Conservation (phyloP, 345 rosid genomes). For the Melaleuca quinquenervia region DNA sequence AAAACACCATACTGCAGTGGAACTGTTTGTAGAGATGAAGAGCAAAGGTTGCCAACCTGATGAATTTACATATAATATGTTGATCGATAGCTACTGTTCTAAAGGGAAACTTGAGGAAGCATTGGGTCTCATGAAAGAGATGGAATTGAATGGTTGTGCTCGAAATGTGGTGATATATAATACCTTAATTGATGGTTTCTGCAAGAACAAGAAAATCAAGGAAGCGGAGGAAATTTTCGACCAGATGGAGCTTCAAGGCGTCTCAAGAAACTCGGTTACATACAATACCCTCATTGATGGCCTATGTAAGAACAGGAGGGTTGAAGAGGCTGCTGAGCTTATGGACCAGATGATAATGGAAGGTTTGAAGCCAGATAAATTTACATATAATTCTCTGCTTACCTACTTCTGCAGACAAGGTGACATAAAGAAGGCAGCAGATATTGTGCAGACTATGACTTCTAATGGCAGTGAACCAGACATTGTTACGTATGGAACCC, state of each 20-base stretch:
- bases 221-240: slow-evolving; percentile 90
- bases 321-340: slow-evolving; percentile 71
- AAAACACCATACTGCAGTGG: slow-evolving; percentile 49
- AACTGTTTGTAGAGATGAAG: slow-evolving; percentile 78
- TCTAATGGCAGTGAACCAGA: slow-evolving; percentile 72
- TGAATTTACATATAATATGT: slow-evolving; percentile 68
- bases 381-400: slow-evolving; percentile 76
- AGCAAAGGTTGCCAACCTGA: slow-evolving; percentile 73
- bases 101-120: slow-evolving; percentile 66
- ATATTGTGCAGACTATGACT: slow-evolving; percentile 76
- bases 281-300: slow-evolving; percentile 89
- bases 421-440: slow-evolving; percentile 75
- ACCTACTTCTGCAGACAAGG: slow-evolving; percentile 61
- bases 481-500: slow-evolving; percentile 73
- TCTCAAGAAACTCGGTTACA: slow-evolving; percentile 75
- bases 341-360: slow-evolving; percentile 97
- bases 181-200: slow-evolving; percentile 79
- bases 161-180: slow-evolving; percentile 72
- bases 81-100: slow-evolving; percentile 68
- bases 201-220: slow-evolving; percentile 61
- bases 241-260: slow-evolving; percentile 86
- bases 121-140: slow-evolving; percentile 54
- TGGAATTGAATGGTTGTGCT: slow-evolving; percentile 73
- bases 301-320: slow-evolving; percentile 58
- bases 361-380: slow-evolving; percentile 74